A percentile compares a stretch with the other conserved stretches of the same genome.
Evolutionary conservation across 2,329 filamentous ascomycete genomes (phyloP).

Genomic region (Juglanconis oblonga): DNA sequence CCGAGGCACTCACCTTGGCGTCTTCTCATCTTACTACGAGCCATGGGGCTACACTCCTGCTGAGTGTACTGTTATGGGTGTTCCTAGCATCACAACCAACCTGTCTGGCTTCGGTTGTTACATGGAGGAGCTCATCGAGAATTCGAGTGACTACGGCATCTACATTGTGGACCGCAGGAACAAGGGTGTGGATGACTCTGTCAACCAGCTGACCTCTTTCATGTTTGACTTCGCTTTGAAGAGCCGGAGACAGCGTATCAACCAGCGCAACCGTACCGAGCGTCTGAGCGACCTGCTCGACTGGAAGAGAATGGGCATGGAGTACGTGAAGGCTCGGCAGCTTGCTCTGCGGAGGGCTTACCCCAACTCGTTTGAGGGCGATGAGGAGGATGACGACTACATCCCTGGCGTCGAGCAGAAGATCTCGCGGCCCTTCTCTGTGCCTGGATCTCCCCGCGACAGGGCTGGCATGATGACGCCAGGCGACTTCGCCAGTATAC

Average conservation of each 20-base stretch:
- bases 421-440: constrained; percentile 90
- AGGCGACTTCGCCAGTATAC: constrained; percentile 92
- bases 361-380: constrained; percentile 76
- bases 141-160: constrained; percentile 96
- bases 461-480: constrained; percentile 98
- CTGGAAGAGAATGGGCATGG: constrained; percentile 99
- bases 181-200: constrained; percentile 95
- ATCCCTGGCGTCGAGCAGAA: constrained; percentile 92
- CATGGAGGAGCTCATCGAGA: constrained; percentile 99
- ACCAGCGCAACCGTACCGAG: constrained; percentile 96
- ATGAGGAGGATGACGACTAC: constrained; percentile 76
- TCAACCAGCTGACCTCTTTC: constrained; percentile 86
- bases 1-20: constrained; percentile 89
- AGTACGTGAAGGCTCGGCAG: constrained; percentile 97
- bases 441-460: constrained; percentile 88
- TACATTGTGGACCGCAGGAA: constrained; percentile 95
- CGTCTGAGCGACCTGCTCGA: constrained; percentile 90
- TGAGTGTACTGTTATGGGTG: constrained; percentile 98
- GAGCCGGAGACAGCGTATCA: constrained; percentile 94
- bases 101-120: constrained; percentile 97
- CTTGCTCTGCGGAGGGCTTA: constrained; percentile 89
- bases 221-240: constrained; percentile 96
- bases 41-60: constrained; percentile 98
- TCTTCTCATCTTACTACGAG: constrained; percentile 98
- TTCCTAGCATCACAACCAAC: constrained; percentile 97